A percentile compares a stretch with the other conserved stretches of the same genome.
phyloP scores from a whole-genome alignment of 2,329 filamentous ascomycete genomes.

The Scytalidium sp. region DNA sequence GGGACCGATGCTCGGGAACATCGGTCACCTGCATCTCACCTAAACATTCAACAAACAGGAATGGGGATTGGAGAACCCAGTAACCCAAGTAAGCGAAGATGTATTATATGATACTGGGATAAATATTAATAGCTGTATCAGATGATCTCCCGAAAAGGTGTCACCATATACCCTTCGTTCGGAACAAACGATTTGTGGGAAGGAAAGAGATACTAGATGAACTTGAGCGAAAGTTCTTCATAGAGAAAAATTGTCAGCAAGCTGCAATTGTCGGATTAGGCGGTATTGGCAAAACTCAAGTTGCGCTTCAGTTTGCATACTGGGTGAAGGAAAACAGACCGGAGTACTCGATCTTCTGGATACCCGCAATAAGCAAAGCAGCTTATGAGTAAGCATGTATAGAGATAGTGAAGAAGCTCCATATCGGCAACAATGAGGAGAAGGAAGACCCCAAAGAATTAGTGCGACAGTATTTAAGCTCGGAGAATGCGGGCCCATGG shows the following conservation, averaged over 20 bases:
- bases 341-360: conserved; percentile 24
- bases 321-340: conserved; percentile 13
- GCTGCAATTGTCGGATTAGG: conserved; percentile 20
- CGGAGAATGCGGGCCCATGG: conserved; percentile 28
- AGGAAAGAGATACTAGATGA: background rate
- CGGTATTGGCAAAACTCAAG: conserved; percentile 27
- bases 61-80: too few relatives aligned
- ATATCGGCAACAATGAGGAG: too few relatives aligned
- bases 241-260: too few relatives aligned
- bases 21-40: too few relatives aligned
- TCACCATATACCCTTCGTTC: background rate
- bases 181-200: conserved; percentile 1
- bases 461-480: conserved; percentile 32
- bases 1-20: too few relatives aligned
- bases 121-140: too few relatives aligned
- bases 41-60: too few relatives aligned
- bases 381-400: conserved; percentile 7
- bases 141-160: too few relatives aligned
- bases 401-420: too few relatives aligned
- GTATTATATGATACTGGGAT: too few relatives aligned
- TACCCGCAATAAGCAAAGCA: conserved; percentile 10
- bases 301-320: conserved; percentile 24
- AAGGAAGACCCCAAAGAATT: conserved; percentile 32
- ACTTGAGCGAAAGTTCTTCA: too few relatives aligned
- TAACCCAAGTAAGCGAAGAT: too few relatives aligned